These are phyloP conservation scores for Yarrowia galli DNA, from an alignment of 1,139 yeast genomes.

Conservation along the genomic window DNA sequence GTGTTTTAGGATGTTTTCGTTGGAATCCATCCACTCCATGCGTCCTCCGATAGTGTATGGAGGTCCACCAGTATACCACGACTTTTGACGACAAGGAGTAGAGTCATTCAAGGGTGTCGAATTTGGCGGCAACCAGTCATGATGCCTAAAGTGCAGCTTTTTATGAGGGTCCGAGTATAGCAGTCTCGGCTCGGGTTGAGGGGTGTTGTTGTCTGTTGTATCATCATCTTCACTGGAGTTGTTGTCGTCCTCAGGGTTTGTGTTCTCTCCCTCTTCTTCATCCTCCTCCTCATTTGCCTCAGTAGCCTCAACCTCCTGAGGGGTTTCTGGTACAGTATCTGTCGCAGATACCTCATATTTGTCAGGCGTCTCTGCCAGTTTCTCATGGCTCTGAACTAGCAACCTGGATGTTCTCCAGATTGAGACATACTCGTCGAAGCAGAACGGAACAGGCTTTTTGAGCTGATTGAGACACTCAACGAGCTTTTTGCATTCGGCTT, in stretches of 20 bases:
- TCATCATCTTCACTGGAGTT: not conserved
- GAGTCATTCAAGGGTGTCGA: conserved; percentile 11
- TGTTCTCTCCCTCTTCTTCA: not conserved
- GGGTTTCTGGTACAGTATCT: not conserved
- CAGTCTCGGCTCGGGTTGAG: not conserved
- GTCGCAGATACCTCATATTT: not conserved
- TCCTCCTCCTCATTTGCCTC: no score
- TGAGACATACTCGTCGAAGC: conserved; percentile 2
- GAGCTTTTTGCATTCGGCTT: not conserved
- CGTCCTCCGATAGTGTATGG: conserved; percentile 3
- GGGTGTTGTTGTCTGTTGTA: not conserved
- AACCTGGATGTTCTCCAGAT: not conserved
- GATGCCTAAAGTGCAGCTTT: not conserved
- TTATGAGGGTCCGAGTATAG: not conserved
- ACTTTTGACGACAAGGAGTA: conserved; percentile 8
- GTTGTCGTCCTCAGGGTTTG: not conserved
- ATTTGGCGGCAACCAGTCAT: not conserved
- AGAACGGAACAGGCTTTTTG: not conserved
- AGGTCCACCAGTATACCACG: conserved; percentile 24
- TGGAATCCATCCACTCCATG: conserved; percentile 11
- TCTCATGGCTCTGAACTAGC: conserved; percentile 4
- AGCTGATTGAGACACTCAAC: not conserved
- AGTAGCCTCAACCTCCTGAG: not conserved
- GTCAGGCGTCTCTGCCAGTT: not conserved
- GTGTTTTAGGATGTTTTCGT: not conserved